phyloP scores from a whole-genome alignment of 805 yeast species.

The Nakazawaea holstii region DNA sequence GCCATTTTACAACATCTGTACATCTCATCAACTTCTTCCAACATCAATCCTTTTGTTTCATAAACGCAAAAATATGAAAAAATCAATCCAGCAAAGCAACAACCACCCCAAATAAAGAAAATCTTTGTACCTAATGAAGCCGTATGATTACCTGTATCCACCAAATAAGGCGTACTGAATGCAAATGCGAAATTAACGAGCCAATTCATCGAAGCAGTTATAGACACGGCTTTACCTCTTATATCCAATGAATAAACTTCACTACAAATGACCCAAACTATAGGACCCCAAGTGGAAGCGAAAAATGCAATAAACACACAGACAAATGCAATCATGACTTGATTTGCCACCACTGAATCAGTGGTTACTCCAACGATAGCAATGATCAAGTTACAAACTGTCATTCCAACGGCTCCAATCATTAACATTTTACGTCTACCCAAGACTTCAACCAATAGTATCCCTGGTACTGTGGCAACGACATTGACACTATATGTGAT shows the following conservation, averaged over 20 bases:
- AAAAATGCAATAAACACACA: conserved; percentile 72
- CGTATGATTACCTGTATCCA: conserved; percentile 63
- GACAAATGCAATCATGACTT: conserved; percentile 56
- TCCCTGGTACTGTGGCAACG: conserved; percentile 76
- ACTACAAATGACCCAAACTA: conserved; percentile 66
- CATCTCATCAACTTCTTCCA: conserved; percentile 79
- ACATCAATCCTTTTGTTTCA: conserved; percentile 73
- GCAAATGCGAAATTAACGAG: conserved; percentile 72
- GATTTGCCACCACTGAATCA: conserved; percentile 41
- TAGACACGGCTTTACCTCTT: conserved; percentile 71
- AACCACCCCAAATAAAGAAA: conserved; percentile 77
- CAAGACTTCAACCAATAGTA: conserved; percentile 66
- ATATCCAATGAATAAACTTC: conserved; percentile 67
- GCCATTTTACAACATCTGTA: conserved; percentile 58
- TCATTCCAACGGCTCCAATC: conserved; percentile 76
- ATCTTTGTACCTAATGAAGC: conserved; percentile 67
- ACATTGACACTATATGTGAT: conserved; percentile 83
- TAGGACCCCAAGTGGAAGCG: conserved; percentile 83
- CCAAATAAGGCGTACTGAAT: conserved; percentile 66
- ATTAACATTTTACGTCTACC: conserved; percentile 74
- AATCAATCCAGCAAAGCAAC: conserved; percentile 52
- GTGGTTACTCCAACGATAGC: conserved; percentile 56
- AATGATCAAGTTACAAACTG: conserved; percentile 57
- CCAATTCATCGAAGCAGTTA: conserved; percentile 80
- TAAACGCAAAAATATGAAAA: conserved; percentile 64